Base-by-base conservation (phyloP, 495 filamentous ascomycete species). In the Penicillium samsonianum region DNA sequence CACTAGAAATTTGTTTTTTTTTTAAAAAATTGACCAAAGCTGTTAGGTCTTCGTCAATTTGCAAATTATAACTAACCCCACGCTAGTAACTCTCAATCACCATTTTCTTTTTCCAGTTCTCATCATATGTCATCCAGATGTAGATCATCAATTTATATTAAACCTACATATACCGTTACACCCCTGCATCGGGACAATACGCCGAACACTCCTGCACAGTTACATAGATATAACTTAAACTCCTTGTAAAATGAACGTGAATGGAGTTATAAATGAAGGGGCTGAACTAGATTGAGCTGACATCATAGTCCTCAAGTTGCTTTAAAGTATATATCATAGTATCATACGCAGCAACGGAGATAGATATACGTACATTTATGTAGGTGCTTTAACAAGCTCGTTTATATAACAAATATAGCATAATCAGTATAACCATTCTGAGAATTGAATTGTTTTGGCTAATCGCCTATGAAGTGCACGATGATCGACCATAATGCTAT, bases 81-180 rank as follows among this genome's bases (percentile, higher is more conserved):
- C 33, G 5, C 33, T 37, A 37, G 40, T 22, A 11, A 42, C 1
- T 22, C 11, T 17, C 8, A 17, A 4, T 42, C 2, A 5, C 20
- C 9, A 4, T 11, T 16, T 26, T 30, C 16, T 3, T 30, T 9
- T 31, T 9, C 9, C n/a, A 17, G 25, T 12, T 16, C n/a, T 26
- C n/a, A 2, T 28, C 5, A 20, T 9, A 33, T 48, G 46, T 48
- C 46, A 50, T 38, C 2, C 33, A 37, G 14, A 37, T n/a, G 48
- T 38, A 23, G 47, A 50, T 50, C 47, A n/a, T 25, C 23, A 2
- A 4, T 9, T 5, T 50, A 33, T 50, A 50, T 50, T 50, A 35
- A 50, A 37, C 10, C 33, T 35, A 35, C 33, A 12, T 4, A 12
- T 9, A 37, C 6, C 16, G 3, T 33, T 49, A 5, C 28, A 35